phyloP scores from a whole-genome alignment of 345 rosid genomes.

The Citrus inodora region DNA sequence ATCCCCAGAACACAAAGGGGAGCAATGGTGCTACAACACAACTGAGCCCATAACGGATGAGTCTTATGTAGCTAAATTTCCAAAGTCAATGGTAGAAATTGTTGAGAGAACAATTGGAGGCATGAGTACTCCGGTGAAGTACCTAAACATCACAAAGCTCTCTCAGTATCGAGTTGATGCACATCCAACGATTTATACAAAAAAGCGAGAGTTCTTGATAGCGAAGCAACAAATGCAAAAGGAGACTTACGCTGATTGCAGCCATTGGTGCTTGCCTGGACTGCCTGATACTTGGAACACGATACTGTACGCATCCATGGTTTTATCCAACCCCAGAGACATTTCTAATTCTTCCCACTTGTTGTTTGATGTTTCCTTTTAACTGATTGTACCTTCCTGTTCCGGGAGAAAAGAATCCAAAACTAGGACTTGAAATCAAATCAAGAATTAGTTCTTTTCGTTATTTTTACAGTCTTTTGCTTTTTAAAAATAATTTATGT shows the following conservation, averaged over 20 bases:
- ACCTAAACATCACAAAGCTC: slow-evolving; percentile 40
- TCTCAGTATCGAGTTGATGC: slow-evolving; percentile 39
- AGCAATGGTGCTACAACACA: slow-evolving; percentile 27
- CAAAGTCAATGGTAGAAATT: slow-evolving; percentile 17
- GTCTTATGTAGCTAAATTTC: slow-evolving; percentile 19
- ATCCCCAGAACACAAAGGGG: slow-evolving; percentile 44
- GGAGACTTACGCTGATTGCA: slow-evolving; percentile 38
- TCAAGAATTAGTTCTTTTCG: no score
- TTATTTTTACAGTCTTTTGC: no score
- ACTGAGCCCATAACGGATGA: slow-evolving; percentile 31
- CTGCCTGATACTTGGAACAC: slow-evolving; percentile 60
- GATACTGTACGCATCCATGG: slow-evolving; percentile 38
- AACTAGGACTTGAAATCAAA: no score
- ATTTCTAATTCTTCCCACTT: not conserved
- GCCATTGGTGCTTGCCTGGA: slow-evolving; percentile 68
- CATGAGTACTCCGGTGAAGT: slow-evolving; percentile 32
- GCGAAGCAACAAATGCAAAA: slow-evolving; percentile 16
- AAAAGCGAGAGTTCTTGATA: slow-evolving; percentile 12
- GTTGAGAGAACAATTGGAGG: slow-evolving; percentile 22
- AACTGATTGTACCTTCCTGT: not conserved
- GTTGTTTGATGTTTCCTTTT: not conserved
- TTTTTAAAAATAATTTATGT: not conserved
- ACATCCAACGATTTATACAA: slow-evolving; percentile 45
- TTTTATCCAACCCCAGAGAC: slow-evolving; percentile 9
- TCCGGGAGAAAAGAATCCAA: no score